Evolutionary conservation across 129 eudicot species (phyloP).

Genomic region (Chrysanthemum lavandulifolium): DNA sequence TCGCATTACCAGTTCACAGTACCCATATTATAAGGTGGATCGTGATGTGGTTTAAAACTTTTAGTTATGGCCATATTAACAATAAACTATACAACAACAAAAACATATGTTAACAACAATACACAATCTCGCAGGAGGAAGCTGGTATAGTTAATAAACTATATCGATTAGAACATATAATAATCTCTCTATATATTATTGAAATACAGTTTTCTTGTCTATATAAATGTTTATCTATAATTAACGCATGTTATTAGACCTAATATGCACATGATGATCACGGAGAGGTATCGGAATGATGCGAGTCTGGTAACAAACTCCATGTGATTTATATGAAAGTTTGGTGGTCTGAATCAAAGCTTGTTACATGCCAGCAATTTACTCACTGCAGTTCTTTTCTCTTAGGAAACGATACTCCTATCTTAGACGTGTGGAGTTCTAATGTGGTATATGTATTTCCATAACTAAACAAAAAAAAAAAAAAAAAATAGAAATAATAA

Average conservation of each 20-base stretch:
- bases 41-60: no score
- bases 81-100: no score
- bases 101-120: no score
- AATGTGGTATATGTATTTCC: neutral
- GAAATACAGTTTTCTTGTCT: neutral
- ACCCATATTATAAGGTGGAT: no score
- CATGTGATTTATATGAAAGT: conserved; percentile 6
- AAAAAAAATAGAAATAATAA: neutral
- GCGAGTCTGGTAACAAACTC: neutral
- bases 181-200: neutral
- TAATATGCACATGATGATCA: conserved; percentile 21
- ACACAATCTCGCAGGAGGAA: no score
- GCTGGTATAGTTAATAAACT: no score
- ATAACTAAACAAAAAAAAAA: neutral
- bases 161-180: neutral
- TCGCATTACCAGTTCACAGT: no score
- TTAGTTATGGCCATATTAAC: no score
- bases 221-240: neutral
- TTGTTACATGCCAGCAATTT: neutral
- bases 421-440: neutral
- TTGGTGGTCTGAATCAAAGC: conserved; percentile 2
- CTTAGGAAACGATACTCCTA: neutral
- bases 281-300: conserved; percentile 8
- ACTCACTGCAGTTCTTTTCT: neutral
- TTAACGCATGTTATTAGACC: conserved; percentile 7